Evolutionary conservation across 2,329 filamentous ascomycete genomes (phyloP), one percentile per base, ranked within the genome.

Genomic region (Cladosporium sp.): DNA sequence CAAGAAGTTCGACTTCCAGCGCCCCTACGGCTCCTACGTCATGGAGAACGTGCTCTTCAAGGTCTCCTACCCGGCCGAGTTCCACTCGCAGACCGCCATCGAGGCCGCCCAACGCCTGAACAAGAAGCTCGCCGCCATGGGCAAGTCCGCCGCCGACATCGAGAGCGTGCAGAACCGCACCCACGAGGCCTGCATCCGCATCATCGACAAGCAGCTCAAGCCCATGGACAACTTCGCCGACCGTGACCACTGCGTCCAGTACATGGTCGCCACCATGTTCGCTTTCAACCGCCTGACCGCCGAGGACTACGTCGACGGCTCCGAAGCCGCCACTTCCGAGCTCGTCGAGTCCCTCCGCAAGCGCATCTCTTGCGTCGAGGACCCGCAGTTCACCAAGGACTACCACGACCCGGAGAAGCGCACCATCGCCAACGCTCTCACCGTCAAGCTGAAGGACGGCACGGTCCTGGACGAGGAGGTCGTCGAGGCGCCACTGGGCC

Each of bases 21-120:
- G 93, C 58, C 84, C 86, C 54, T 98, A 98, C 69, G 92, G 91
- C 69, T 95, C 87, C 79, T 98, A 98, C 73, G 93, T 98, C 61
- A 98, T 98, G 93, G 93, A 98, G 83, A 98, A 97, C 68, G 90
- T 98, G 56, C 84, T 98, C 59, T 98, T 98, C 86, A 98, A 98
- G 83, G 93, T 98, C 56, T 98, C 93, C 43, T 97, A 96, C 72
- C 92, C 92, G 68, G 90, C 91, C 66, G 92, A 97, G 71, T 97
- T 97, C 80, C 92, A 97, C 81, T 96, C 92, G 16, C 93, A 98
- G 76, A 98, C 93, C 35, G 93, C 93, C 62, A 90, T 97, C 61
- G 93, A 98, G 75, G 90, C 89, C 43, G 91, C 92, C 1, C 83
- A 95, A 76, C 89, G 86, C 72, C 84, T 98, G 68, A 84, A 90